Conservation (phyloP, 2,329 filamentous ascomycete genomes). For the Pseudomassariella vexata region DNA sequence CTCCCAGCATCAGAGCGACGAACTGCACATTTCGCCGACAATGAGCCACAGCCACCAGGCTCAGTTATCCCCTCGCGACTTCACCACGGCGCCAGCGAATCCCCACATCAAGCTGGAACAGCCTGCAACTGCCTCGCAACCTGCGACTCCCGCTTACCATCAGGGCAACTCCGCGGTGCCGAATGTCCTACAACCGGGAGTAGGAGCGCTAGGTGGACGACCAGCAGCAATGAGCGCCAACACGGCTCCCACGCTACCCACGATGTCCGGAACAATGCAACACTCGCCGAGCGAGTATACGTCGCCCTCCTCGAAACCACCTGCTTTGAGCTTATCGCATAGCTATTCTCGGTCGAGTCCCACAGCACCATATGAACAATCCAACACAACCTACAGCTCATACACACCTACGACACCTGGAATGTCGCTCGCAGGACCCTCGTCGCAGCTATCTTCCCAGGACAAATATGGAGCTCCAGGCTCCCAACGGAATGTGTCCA, state of each 20-base stretch:
- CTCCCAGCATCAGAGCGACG: constrained; percentile 42
- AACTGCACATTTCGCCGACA: constrained; percentile 47
- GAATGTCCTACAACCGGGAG: constrained; percentile 53
- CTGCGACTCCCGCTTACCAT: constrained; percentile 33
- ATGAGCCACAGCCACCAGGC: constrained; percentile 37
- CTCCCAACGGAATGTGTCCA: constrained; percentile 61
- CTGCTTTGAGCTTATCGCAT: constrained; percentile 58
- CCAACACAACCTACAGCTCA: constrained; percentile 46
- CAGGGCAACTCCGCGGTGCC: constrained; percentile 40
- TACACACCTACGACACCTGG: constrained; percentile 62
- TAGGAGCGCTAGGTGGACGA: constrained; percentile 35
- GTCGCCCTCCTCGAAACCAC: constrained; percentile 59
- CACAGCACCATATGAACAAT: constrained; percentile 52
- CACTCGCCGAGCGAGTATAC: constrained; percentile 29
- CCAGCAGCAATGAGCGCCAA: constrained; percentile 33
- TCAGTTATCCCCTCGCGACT: constrained; percentile 43
- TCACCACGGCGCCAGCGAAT: constrained; percentile 27
- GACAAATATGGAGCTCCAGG: constrained; percentile 53
- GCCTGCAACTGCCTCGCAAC: constrained; percentile 23
- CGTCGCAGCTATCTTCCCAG: constrained; percentile 59
- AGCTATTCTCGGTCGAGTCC: constrained; percentile 83
- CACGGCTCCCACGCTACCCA: constrained; percentile 39
- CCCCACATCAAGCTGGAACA: constrained; percentile 49
- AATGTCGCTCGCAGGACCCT: constrained; percentile 39
- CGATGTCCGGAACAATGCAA: constrained; percentile 37